Evolutionary conservation across 495 filamentous ascomycete genomes (phyloP), one percentile per base, ranked within the genome.

Genomic region (Ascobolus immersus): DNA sequence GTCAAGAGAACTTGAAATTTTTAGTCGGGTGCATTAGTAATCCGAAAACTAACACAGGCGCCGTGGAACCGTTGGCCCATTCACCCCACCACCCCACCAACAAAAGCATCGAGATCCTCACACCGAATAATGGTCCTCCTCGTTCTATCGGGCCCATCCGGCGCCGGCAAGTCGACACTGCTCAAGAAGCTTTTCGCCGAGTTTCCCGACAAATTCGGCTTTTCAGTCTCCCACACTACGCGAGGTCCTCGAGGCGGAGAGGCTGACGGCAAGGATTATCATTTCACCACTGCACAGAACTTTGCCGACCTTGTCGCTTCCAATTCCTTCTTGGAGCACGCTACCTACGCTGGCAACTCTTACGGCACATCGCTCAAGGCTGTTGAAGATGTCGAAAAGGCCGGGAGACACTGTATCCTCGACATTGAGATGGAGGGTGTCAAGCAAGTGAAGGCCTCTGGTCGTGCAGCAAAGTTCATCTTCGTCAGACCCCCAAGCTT

Each of bases 341-440:
- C 84, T 19, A 60, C 71, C 42, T 92, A 91, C 52, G 69, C 77
- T n/a, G 69, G 68, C 13, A 92, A 92, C 54, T 55, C 64, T 52
- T 94, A 92, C 53, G 84, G 84, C 15, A 94, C 82, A 4, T 73
- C 66, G 40, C 64, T 75, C 32, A 57, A 62, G 41, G 77, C 77
- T 4, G 72, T 93, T 38, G 64, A 70, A 53, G 63, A 77, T 37
- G 67, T 86, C 40, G 62, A 64, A 4, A 63, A 65, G 39, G 63
- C 71, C 51, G 73, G 73, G 15, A 58, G 58, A 45, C 60, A 65
- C 3, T 73, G 72, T 36, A 63, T 79, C 18, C 53, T 80, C 39
- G 74, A 96, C 53, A 96, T 93, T 50, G 86, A 93, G 61, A 84
- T 92, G 72, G 81, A 92, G 69, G 86, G 84, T 20, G 82, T 93